Percentiles rank a stretch among this genome's conserved stretches.
Conservation (phyloP, 352 stramenopile species). For the Pythium graminicola region DNA sequence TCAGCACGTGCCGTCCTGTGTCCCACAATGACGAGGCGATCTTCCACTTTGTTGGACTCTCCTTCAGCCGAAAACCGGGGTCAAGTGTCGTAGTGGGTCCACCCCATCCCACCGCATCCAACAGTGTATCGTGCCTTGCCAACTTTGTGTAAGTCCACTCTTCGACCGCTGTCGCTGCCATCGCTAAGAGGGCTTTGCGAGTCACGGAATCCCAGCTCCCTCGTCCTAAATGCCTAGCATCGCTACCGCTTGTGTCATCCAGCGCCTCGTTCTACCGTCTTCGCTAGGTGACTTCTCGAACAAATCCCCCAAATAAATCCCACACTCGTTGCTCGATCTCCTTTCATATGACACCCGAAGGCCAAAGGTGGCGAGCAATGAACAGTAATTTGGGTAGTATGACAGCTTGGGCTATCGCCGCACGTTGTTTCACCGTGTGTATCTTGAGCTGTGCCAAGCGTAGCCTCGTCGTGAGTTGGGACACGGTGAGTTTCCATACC, state of each 20-base stretch:
- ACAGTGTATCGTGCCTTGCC: neutral
- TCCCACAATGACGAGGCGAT: neutral
- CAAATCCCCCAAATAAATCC: slow-evolving; percentile 13
- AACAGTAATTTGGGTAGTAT: slow-evolving; percentile 12
- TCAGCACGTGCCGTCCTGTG: neutral
- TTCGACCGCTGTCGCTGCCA: slow-evolving; percentile 3
- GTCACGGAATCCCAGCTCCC: neutral
- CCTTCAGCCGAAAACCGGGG: too few relatives aligned
- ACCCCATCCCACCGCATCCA: neutral
- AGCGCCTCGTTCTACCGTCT: too few relatives aligned
- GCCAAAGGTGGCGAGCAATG: slow-evolving; percentile 11
- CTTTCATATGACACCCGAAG: neutral
- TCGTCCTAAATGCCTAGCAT: neutral
- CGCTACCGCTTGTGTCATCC: slow-evolving; percentile 2
- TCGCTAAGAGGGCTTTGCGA: neutral
- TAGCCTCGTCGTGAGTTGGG: neutral
- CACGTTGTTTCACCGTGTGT: neutral
- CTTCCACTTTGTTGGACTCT: too few relatives aligned
- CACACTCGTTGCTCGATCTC: neutral
- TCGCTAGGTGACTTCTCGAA: too few relatives aligned
- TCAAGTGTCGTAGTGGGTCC: too few relatives aligned
- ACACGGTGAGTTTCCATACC: neutral
- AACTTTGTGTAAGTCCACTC: neutral
- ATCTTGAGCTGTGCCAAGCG: slow-evolving; percentile 8
- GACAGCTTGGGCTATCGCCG: neutral